Conservation (phyloP, 176 grass and related monocot genomes). For the Phragmites australis region DNA sequence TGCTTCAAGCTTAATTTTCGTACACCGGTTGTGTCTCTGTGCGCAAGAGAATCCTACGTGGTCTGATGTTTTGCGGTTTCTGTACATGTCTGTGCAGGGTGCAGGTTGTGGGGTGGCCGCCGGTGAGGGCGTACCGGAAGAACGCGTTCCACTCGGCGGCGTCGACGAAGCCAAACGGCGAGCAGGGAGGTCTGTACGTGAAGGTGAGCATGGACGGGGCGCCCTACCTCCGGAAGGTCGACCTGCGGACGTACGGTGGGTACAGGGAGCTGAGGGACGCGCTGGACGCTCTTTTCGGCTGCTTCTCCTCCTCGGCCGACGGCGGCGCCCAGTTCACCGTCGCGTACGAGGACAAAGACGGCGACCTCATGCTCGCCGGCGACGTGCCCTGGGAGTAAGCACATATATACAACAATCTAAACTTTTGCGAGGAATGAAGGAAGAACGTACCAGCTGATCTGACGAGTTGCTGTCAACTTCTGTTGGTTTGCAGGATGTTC, state of each 20-base stretch:
- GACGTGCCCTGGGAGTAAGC: constrained; percentile 83
- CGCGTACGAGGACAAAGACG: constrained; percentile 77
- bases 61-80: not conserved
- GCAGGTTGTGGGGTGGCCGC: constrained; percentile 78
- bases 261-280: constrained; percentile 57
- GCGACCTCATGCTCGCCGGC: constrained; percentile 75
- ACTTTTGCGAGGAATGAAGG: not conserved
- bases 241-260: constrained; percentile 54
- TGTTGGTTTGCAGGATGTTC: constrained; percentile 56
- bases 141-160: constrained; percentile 41
- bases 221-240: constrained; percentile 70
- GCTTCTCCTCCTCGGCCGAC: constrained; percentile 28
- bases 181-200: constrained; percentile 34
- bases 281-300: constrained; percentile 57
- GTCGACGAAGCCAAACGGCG: not conserved
- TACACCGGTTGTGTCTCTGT: too few relatives aligned
- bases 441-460: not conserved
- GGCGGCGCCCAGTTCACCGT: constrained; percentile 43
- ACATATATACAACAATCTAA: not conserved
- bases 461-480: not conserved
- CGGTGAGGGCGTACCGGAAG: constrained; percentile 59
- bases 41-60: too few relatives aligned
- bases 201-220: constrained; percentile 86
- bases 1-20: too few relatives aligned
- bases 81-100: constrained; percentile 45